Percentiles rank a stretch among this genome's conserved stretches.
Evolutionary conservation across 345 rosid species (phyloP).

Genomic region (thale cress (Arabidopsis thaliana)): TAIR10.1 NC_003070.9:26043501-26044000

Average conservation of each 20-base stretch:
- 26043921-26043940: not conserved
- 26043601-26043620: too few species aligned
- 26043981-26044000: not conserved
- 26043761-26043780: not conserved
- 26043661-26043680: too few species aligned
- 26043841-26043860: too few species aligned
- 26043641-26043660: too few species aligned
- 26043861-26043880: not conserved
- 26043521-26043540: not conserved
- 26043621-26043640: not conserved
- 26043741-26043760: too few species aligned
- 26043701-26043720: too few species aligned
- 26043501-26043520: not conserved
- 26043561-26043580: conserved; percentile 14
- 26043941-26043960: not conserved
- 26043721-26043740: too few species aligned
- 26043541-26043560: conserved; percentile 4
- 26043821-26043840: not conserved
- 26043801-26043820: not conserved
- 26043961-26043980: not conserved
- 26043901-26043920: not conserved
- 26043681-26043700: too few species aligned
- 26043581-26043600: not conserved
- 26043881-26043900: not conserved
- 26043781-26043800: not conserved